Conservation (phyloP, 805 yeast species). For the Spathaspora arborariae region DNA sequence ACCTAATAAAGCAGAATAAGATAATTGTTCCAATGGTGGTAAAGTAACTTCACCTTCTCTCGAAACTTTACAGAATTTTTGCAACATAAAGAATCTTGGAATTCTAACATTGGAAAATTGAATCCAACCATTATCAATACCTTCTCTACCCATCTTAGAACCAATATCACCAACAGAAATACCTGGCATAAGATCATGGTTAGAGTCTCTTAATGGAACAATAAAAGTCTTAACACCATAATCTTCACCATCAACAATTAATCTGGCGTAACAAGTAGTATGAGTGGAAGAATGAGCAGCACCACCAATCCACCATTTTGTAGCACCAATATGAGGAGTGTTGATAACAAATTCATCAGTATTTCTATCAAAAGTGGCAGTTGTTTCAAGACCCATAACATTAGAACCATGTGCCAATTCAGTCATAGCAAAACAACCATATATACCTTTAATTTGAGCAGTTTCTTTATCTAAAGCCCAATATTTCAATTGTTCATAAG, state of each 20-base stretch:
- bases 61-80: slow-evolving; percentile 39
- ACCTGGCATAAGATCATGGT: slow-evolving; percentile 42
- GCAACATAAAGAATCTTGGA: slow-evolving; percentile 45
- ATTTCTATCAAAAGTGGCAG: slow-evolving; percentile 41
- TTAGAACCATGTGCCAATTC: slow-evolving; percentile 65
- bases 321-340: slow-evolving; percentile 47
- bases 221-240: slow-evolving; percentile 45
- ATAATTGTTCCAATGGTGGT: slow-evolving; percentile 45
- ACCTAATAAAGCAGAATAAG: slow-evolving; percentile 40
- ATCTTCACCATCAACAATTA: slow-evolving; percentile 41
- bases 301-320: slow-evolving; percentile 51
- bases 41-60: slow-evolving; percentile 37
- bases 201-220: slow-evolving; percentile 43
- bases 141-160: slow-evolving; percentile 47
- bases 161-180: slow-evolving; percentile 45
- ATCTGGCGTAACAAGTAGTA: slow-evolving; percentile 38
- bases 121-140: slow-evolving; percentile 48
- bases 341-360: slow-evolving; percentile 41
- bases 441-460: slow-evolving; percentile 50
- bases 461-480: slow-evolving; percentile 79
- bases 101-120: slow-evolving; percentile 41
- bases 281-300: slow-evolving; percentile 48
- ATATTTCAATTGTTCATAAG: slow-evolving; percentile 75
- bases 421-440: slow-evolving; percentile 63
- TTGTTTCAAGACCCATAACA: slow-evolving; percentile 55